Evolutionary conservation across 345 rosid species (phyloP), one percentile per base, ranked within the genome.

Genomic region (Linum tenue): DNA sequence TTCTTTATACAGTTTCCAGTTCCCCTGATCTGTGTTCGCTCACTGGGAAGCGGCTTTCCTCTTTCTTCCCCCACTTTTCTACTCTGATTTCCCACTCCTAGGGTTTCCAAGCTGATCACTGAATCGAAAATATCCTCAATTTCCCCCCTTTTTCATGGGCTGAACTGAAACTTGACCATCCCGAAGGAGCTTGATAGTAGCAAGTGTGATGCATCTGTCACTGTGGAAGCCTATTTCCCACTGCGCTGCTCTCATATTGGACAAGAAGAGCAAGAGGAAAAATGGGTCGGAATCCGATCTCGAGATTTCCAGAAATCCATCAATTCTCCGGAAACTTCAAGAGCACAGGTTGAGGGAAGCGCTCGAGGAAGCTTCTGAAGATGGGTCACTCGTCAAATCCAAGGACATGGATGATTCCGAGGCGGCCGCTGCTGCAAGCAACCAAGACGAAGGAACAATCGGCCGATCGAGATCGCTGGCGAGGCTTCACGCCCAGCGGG

Each of bases 221-320:
- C 79, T 89, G 72, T 95, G 99, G 99, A 95, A 95, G 76, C 97
- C 99, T 62, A 84, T 95, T 73, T 85, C 96, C 66, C 95, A 89
- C 81, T 89, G 99, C 77, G 96, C 96, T 78, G 92, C 99, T 74
- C 82, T 91, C 7, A 75, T 89, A 65, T 75, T 94, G 41, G 95
- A 90, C 82, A 91, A 91, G 87, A 91, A 84, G 91, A 79, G 87
- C 77, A 84, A 70, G 65, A 88, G 74, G 69, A 79, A 82, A 69
- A 83, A 83, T 80, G 96, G 85, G 64, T 80, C 96, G 7, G 84
- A 82, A 69, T 74, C 92, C 12, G 72, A 88, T 5, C 44, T 72
- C 48, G 86, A 82, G 62, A 60, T 40, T 69, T 86, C 71, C 70
- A 80, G 70, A 69, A 78, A 81, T 65, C 66, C 82, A 60, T 77